These are phyloP conservation scores for Salvia sclarea DNA, from an alignment of 305 asterid genomes.

Conservation along the genomic window DNA sequence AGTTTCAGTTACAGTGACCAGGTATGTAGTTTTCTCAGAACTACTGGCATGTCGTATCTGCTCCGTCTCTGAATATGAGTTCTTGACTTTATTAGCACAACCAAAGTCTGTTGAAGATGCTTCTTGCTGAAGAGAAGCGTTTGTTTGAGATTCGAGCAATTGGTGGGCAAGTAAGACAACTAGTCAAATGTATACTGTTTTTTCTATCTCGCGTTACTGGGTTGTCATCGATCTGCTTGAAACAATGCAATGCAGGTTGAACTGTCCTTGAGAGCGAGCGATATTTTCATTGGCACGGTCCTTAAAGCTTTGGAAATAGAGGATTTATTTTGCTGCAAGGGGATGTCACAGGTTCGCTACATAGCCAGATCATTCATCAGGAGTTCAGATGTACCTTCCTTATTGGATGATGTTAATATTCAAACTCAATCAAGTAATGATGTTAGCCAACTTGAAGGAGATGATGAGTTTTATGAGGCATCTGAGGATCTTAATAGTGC, in stretches of 20 bases:
- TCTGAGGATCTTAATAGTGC: slow-evolving; percentile 75
- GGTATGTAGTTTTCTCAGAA: slow-evolving; percentile 45
- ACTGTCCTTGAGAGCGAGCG: slow-evolving; percentile 68
- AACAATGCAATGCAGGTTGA: slow-evolving; percentile 65
- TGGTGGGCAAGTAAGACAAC: slow-evolving; percentile 80
- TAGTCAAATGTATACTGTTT: slow-evolving; percentile 13
- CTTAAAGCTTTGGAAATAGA: slow-evolving; percentile 87
- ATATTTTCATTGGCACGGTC: slow-evolving; percentile 84
- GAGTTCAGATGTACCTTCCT: slow-evolving; percentile 58
- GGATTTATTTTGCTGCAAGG: slow-evolving; percentile 64
- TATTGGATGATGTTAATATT: slow-evolving; percentile 40
- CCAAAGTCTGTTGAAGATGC: slow-evolving; percentile 62
- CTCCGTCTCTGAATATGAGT: slow-evolving; percentile 30
- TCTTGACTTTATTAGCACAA: slow-evolving; percentile 45
- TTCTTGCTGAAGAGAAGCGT: slow-evolving; percentile 83
- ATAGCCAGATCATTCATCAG: slow-evolving; percentile 83
- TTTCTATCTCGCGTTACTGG: slow-evolving; percentile 18
- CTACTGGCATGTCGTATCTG: slow-evolving; percentile 19
- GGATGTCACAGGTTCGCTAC: slow-evolving; percentile 53
- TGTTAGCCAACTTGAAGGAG: slow-evolving; percentile 64
- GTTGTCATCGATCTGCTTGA: slow-evolving; percentile 27
- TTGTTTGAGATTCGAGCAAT: slow-evolving; percentile 92
- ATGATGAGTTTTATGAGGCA: slow-evolving; percentile 90
- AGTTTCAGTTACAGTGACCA: slow-evolving; percentile 71
- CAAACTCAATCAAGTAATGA: slow-evolving; percentile 41